These are phyloP conservation scores for Phytopythium chamaehyphon DNA, from an alignment of 352 stramenopile species.

Conservation along the genomic window DNA sequence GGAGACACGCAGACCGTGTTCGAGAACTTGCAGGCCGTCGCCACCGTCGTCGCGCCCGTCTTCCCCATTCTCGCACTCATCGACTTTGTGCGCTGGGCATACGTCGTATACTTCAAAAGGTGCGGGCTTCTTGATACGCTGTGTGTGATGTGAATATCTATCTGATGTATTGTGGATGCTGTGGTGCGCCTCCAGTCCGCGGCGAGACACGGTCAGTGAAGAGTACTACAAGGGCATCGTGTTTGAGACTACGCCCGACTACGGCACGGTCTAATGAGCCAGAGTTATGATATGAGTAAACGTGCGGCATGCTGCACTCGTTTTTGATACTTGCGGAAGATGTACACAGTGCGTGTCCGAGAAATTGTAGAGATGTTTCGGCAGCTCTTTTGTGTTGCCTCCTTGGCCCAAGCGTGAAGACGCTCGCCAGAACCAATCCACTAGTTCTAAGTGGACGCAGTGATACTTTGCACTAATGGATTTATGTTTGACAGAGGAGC, in stretches of 20 bases:
- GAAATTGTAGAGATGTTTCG: too few relatives aligned
- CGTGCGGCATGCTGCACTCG: too few relatives aligned
- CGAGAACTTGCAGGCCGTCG: slow-evolving; percentile 42
- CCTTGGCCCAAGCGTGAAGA: too few relatives aligned
- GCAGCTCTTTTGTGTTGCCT: too few relatives aligned
- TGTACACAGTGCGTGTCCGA: too few relatives aligned
- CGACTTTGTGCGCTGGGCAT: slow-evolving; percentile 37
- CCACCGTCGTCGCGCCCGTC: slow-evolving; percentile 36
- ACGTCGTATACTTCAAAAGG: slow-evolving; percentile 46
- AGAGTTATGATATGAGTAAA: too few relatives aligned
- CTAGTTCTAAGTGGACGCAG: too few relatives aligned
- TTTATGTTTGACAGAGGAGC: too few relatives aligned
- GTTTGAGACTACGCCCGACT: slow-evolving; percentile 47
- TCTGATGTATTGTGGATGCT: background rate
- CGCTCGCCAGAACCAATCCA: too few relatives aligned
- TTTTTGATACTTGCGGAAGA: too few relatives aligned
- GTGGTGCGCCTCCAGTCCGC: slow-evolving; percentile 12
- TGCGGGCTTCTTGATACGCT: slow-evolving; percentile 14
- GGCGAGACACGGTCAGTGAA: slow-evolving; percentile 18
- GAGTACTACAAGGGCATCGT: slow-evolving; percentile 44
- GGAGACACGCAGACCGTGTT: slow-evolving; percentile 35
- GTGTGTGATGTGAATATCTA: background rate
- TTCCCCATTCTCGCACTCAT: slow-evolving; percentile 42
- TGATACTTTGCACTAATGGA: too few relatives aligned
- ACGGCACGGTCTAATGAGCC: slow-evolving; percentile 38